Conservation (phyloP, 257 asterid genomes). For the Hygrophila difformis region DNA sequence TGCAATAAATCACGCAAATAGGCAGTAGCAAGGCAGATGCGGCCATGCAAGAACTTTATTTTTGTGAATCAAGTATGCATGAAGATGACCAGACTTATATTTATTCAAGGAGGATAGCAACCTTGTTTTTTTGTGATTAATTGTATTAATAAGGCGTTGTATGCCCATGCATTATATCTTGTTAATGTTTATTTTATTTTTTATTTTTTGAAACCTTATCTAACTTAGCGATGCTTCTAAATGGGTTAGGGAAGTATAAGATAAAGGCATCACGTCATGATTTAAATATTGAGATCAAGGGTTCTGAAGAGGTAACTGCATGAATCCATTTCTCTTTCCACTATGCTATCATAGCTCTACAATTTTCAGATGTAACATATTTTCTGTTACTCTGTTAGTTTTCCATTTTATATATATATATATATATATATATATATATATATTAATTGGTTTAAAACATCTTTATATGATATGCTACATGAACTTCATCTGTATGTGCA, state of each 20-base stretch:
- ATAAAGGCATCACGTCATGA: conserved; percentile 69
- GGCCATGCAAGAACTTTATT: conserved; percentile 8
- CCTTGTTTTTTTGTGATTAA: not conserved
- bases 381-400: conserved; percentile 1
- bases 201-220: not conserved
- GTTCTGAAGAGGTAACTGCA: conserved; percentile 61
- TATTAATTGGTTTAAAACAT: not conserved
- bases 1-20: too few relatives aligned
- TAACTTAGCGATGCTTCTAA: conserved; percentile 16
- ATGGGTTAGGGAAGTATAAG: conserved; percentile 61
- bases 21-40: too few relatives aligned
- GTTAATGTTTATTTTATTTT: conserved; percentile 9
- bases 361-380: conserved; percentile 7
- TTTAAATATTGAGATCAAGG: conserved; percentile 61
- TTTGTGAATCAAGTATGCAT: conserved; percentile 11
- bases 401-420: conserved; percentile 1
- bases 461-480: conserved; percentile 8
- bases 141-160: conserved; percentile 6
- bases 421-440: too few relatives aligned
- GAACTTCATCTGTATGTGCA: conserved; percentile 30
- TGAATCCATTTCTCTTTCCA: conserved; percentile 14
- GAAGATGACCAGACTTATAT: conserved; percentile 10
- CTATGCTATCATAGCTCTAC: conserved; percentile 4
- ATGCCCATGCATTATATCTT: conserved; percentile 3
- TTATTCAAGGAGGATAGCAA: conserved; percentile 12